phyloP scores from a whole-genome alignment of 140 eudicot genomes.

The Erigeron philadelphicus region DNA sequence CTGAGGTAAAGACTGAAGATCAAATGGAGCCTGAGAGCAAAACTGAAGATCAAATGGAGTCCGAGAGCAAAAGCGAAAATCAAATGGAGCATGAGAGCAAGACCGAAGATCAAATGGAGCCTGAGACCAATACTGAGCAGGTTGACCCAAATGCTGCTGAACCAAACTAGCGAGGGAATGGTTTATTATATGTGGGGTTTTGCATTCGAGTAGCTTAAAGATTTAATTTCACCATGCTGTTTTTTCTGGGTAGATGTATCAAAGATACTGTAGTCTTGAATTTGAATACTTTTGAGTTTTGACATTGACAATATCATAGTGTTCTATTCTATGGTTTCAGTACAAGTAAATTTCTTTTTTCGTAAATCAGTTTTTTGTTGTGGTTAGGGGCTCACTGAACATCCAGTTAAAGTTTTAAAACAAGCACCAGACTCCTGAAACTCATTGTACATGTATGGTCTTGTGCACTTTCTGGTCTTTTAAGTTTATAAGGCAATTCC shows the following conservation, averaged over 20 bases:
- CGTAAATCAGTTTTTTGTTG: no score
- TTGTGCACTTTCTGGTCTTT: no score
- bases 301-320: neutral
- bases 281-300: neutral
- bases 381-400: no score
- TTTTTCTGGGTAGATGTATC: conserved; percentile 20
- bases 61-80: conserved; percentile 7
- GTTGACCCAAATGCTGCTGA: conserved; percentile 17
- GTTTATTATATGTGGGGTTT: conserved; percentile 1
- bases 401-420: no score
- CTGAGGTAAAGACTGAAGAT: conserved; percentile 20
- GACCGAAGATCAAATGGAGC: conserved; percentile 1
- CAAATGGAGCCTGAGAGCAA: conserved; percentile 21
- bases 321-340: neutral
- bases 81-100: conserved; percentile 9
- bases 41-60: conserved; percentile 13
- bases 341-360: neutral
- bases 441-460: neutral
- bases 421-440: no score
- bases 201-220: conserved; percentile 11
- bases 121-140: conserved; percentile 15
- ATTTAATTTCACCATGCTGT: conserved; percentile 10
- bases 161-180: conserved; percentile 18
- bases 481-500: neutral
- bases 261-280: conserved; percentile 14